Evolutionary conservation across 2,329 filamentous ascomycete genomes (phyloP), one percentile per base, ranked within the genome.

Genomic region (Cylindrodendrum hubeiense): DNA sequence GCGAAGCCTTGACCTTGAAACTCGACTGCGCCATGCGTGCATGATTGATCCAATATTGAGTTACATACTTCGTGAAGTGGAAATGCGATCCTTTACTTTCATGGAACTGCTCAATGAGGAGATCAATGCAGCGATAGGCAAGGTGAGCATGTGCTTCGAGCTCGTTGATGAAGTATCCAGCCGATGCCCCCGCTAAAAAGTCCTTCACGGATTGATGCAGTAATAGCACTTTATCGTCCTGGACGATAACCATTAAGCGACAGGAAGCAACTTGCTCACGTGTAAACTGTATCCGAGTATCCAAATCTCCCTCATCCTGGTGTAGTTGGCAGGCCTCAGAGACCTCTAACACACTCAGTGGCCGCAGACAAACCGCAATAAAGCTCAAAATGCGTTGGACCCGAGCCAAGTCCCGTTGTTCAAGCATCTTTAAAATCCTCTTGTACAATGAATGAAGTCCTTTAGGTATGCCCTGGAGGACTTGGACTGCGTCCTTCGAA

Each of bases 401-500:
- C 13, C 21, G n/a, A 2, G 26, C 52, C 13, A 22, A 37, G 22
- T 30, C 39, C 7, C 24, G 26, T 15, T 52, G 22, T 3, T 37
- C 46, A 47, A 65, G 50, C n/a, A 54, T 53, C 15, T 63, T 44
- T 3, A 70, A 39, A 37, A 71, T 65, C 53, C 28, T 67, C 37
- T 62, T 34, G 28, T 71, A 71, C 22, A 71, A 57, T 13, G 65
- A 64, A 58, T 69, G 26, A 26, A 71, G 69, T 7, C 70, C 70
- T 24, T 58, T 68, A 17, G 73, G 74, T 12, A 75, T 54, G 26
- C 43, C 60, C 46, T 71, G 54, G 15, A 74, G 61, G 12, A 55
- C 53, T 54, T 58, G 47, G 24, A 74, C 53, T n/a, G 71, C 72
- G 24, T 74, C 56, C 34, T 70, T 72, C 17, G 68, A 71, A 19